A percentile compares a stretch with the other conserved stretches of the same genome.
These are phyloP conservation scores for Fusarium kyushuense DNA, from an alignment of 2,329 filamentous ascomycete genomes.

Conservation along the genomic window DNA sequence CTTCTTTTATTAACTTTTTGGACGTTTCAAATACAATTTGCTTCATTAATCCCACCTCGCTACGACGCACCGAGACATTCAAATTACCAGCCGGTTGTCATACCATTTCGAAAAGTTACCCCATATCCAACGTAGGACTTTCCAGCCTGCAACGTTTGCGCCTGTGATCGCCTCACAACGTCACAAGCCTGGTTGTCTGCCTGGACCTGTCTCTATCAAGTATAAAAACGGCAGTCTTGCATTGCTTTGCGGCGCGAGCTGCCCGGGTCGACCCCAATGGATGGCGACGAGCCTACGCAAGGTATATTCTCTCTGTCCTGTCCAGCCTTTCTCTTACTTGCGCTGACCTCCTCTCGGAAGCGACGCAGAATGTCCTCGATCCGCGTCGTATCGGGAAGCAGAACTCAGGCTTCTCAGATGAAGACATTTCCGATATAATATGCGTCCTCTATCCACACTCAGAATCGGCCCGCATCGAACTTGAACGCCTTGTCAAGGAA, in stretches of 20 bases:
- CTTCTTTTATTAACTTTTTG: slow-evolving; percentile 20
- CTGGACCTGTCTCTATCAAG: slow-evolving; percentile 21
- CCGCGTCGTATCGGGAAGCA: slow-evolving; percentile 82
- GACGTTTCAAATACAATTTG: slow-evolving; percentile 7
- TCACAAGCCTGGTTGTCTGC: slow-evolving; percentile 8
- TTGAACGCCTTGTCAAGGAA: slow-evolving; percentile 64
- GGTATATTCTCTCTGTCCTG: slow-evolving; percentile 48
- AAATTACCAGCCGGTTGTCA: slow-evolving; percentile 17
- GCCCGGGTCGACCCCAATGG: slow-evolving; percentile 56
- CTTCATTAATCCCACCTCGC: slow-evolving; percentile 1
- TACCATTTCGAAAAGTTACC: slow-evolving; percentile 12
- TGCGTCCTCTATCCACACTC: slow-evolving; percentile 88
- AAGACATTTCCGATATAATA: slow-evolving; percentile 88
- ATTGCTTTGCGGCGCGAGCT: slow-evolving; percentile 45
- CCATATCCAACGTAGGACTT: slow-evolving; percentile 9
- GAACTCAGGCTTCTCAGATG: slow-evolving; percentile 83
- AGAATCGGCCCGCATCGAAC: slow-evolving; percentile 76
- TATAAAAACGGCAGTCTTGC: slow-evolving; percentile 33
- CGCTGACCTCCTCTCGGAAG: slow-evolving; percentile 53
- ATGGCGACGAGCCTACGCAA: slow-evolving; percentile 60
- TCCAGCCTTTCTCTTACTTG: slow-evolving; percentile 4
- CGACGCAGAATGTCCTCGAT: slow-evolving; percentile 85
- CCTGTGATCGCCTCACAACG: slow-evolving; percentile 23
- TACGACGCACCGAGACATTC: slow-evolving; percentile 23
- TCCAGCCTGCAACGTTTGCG: slow-evolving; percentile 25